Base-by-base conservation (phyloP, 768 basidiomycete species). In the Mycena capillaripes region DNA sequence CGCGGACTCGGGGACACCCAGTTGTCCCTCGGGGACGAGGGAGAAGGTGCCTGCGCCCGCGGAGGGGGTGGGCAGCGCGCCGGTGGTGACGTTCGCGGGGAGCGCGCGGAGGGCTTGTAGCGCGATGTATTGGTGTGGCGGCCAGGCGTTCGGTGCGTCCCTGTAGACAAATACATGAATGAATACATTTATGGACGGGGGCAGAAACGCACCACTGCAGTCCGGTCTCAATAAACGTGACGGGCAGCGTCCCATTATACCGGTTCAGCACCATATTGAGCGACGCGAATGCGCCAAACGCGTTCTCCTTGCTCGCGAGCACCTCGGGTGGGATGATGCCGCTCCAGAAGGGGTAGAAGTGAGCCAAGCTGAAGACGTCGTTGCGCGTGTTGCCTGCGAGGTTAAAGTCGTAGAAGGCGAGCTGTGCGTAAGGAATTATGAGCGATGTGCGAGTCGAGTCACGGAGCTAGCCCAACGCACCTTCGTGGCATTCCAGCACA, bases 321-420 rank as follows among this genome's bases (percentile, higher is more conserved):
- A 98, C 77, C 75, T 95, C 92, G 27, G 87, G 76, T 0, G 97
- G 97, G 56, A 96, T 84, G 76, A 98, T 96, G 21, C 91, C 93
- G 61, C 88, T 91, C 97, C 96, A 98, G 58, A 93, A 85, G 0
- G 97, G 95, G 79, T 95, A 96, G 84, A 91, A 96, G 1, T 89
- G 90, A 1, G 94, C 96, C 3, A 84, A 86, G n/a, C 90, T 90
- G 83, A 92, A 96, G 34, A 95, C 78, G 57, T 76, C 81, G 76
- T 90, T 92, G 62, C 93, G 90, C 17, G 88, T 78, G 59, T 92
- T 90, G 3, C 91, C 87, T 9, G 89, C 92, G 46, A 92, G 80
- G 80, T 96, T 95, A 82, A 93, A 98, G 81, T 97, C 97, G 77
- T 97, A 97, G 82, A 97, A 97, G 0, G 93, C 93, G n/a, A 95